Conservation (phyloP, 2,329 filamentous ascomycete genomes). For the Colletotrichum sp. region DNA sequence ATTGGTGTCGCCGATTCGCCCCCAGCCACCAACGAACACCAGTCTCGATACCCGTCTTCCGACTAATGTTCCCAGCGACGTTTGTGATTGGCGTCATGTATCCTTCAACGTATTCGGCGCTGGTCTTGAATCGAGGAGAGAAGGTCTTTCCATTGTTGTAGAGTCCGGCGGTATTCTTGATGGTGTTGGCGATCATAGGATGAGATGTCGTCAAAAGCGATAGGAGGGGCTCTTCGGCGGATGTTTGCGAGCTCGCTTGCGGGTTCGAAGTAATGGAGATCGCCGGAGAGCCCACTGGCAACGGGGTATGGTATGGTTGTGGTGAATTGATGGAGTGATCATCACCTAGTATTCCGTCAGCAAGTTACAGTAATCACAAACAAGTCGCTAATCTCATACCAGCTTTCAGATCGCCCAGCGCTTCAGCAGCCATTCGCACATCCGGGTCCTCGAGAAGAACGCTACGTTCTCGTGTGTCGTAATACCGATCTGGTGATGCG, state of each 20-base stretch:
- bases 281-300: constrained; percentile 40
- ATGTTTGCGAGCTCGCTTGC: constrained; percentile 40
- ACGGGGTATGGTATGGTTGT: constrained; percentile 46
- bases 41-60: constrained; percentile 86
- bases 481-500: constrained; percentile 50
- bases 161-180: constrained; percentile 82
- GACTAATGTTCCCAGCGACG: constrained; percentile 82
- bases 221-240: constrained; percentile 78
- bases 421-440: constrained; percentile 75
- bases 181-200: constrained; percentile 83
- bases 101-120: constrained; percentile 89
- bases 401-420: constrained; percentile 74
- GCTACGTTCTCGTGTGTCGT: constrained; percentile 51
- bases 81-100: constrained; percentile 87
- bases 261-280: constrained; percentile 36
- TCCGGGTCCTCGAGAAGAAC: constrained; percentile 70
- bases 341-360: not conserved
- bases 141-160: constrained; percentile 91
- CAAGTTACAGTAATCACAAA: not conserved
- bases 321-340: constrained; percentile 72
- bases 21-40: constrained; percentile 85
- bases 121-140: constrained; percentile 85
- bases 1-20: constrained; percentile 56
- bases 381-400: constrained; percentile 53
- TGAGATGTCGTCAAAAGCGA: constrained; percentile 88